Evolutionary conservation across 2,329 filamentous ascomycete species (phyloP), one percentile per base, ranked within the genome.

Genomic region (Cercospora berteroae): DNA sequence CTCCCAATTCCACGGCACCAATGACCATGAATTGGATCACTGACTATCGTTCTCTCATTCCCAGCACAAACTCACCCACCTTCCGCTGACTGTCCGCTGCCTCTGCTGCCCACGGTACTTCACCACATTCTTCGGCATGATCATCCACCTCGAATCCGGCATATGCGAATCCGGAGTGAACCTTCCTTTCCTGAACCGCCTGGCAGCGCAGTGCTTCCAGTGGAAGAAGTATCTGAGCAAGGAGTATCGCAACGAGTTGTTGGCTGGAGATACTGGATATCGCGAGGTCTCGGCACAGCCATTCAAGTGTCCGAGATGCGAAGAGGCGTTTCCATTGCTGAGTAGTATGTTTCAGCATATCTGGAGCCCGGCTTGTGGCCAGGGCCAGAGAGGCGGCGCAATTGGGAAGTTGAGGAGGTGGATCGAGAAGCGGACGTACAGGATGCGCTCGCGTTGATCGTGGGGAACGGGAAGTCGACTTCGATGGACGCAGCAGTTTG

Each of bases 131-230:
- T 29, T 56, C 29, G 67, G 64, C 65, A 70, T 67, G 69, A 58
- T 70, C 59, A 60, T 66, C 63, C 69, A 70, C 29, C 58, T 69
- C 33, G 67, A 70, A 59, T 31, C 52, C 48, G 62, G 55, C 12
- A 65, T 10, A 1, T 70, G 67, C 50, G 25, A 33, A 3, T 69
- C 63, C 13, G 69, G 67, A 29, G 48, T 60, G 16, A 44, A 64
- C 8, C n/a, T 65, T 4, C 8, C n/a, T 8, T 48, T 20, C 3
- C 52, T 70, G 16, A 67, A 70, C 20, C 62, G 65, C 5, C 20
- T 67, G 25, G 67, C 67, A 6, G 69, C 67, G 5, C 62, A 63
- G 33, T 70, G 67, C 44, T 67, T 48, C 39, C 63, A 67, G 55
- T 67, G 65, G 60, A 70, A 66, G 60, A 67, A 69, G 56, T 70